phyloP scores from a whole-genome alignment of 371 early-diverging fungal genomes.

The Lichtheimia hyalospora region DNA sequence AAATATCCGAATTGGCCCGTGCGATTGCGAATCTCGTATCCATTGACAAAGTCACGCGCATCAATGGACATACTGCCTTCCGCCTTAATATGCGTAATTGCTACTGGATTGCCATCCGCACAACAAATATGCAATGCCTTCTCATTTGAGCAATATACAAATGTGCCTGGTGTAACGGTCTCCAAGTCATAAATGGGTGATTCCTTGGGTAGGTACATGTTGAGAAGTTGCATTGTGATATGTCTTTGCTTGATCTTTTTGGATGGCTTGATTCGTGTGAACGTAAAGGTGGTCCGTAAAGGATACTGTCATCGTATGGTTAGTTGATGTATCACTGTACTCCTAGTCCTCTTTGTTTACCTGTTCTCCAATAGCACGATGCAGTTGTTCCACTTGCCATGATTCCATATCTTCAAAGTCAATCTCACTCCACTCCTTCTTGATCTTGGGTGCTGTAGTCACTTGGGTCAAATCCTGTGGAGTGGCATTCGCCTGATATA shows the following conservation, averaged over 20 bases:
- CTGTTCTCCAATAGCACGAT: constrained; percentile 79
- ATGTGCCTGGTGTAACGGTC: constrained; percentile 45
- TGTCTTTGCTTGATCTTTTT: constrained; percentile 18
- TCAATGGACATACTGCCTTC: constrained; percentile 60
- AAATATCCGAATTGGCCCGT: constrained; percentile 29
- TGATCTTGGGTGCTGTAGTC: constrained; percentile 77
- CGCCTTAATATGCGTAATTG: constrained; percentile 47
- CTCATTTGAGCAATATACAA: constrained; percentile 37
- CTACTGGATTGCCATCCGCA: constrained; percentile 45
- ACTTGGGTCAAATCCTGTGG: constrained; percentile 66
- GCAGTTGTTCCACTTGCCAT: constrained; percentile 59
- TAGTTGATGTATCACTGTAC: constrained; percentile 6
- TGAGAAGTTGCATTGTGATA: constrained; percentile 24
- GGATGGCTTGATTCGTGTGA: constrained; percentile 19
- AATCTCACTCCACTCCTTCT: constrained; percentile 57
- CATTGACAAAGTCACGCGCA: constrained; percentile 75
- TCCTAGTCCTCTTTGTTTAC: constrained; percentile 31
- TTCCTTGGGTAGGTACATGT: constrained; percentile 21
- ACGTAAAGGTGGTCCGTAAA: constrained; percentile 28
- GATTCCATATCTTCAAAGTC: constrained; percentile 66
- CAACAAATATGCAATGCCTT: constrained; percentile 43
- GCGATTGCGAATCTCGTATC: constrained; percentile 57
- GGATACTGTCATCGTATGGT: constrained; percentile 28
- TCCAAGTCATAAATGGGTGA: constrained; percentile 12
- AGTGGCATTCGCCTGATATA: constrained; percentile 45